These are phyloP conservation scores for Kandelia obovata DNA, from an alignment of 345 rosid genomes.

Conservation along the genomic window DNA sequence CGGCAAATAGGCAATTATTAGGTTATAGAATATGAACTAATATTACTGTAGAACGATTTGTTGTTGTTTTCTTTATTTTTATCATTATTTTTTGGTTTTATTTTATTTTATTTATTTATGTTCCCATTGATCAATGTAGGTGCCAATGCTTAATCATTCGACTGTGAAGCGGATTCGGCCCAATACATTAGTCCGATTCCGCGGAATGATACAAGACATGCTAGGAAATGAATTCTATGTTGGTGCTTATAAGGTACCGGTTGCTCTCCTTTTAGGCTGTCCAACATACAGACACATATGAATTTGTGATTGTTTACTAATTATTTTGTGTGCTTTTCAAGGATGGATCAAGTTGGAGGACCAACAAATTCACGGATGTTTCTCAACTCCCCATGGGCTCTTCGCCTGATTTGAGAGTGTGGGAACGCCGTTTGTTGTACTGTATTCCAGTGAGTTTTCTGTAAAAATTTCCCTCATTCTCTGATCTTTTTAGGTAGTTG, in stretches of 20 bases:
- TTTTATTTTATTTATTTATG: background rate
- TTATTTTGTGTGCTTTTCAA: constrained; percentile 6
- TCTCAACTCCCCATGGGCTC: constrained; percentile 50
- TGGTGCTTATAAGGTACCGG: constrained; percentile 72
- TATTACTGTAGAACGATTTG: too few species aligned
- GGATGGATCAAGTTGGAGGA: constrained; percentile 82
- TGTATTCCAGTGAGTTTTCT: constrained; percentile 65
- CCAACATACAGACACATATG: too few species aligned
- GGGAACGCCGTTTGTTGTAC: constrained; percentile 86
- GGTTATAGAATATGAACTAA: too few species aligned
- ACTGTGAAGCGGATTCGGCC: constrained; percentile 57
- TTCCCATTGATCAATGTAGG: constrained; percentile 30
- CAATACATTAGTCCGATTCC: constrained; percentile 67
- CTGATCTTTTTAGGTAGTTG: background rate
- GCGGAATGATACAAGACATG: constrained; percentile 98
- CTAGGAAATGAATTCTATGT: constrained; percentile 91
- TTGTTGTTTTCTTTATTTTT: too few species aligned
- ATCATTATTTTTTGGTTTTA: background rate
- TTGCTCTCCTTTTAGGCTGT: background rate
- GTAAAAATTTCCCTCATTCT: background rate
- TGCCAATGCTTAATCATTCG: constrained; percentile 56
- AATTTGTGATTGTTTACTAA: background rate
- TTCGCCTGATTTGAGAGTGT: constrained; percentile 52
- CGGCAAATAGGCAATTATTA: background rate
- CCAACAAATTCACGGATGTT: constrained; percentile 73